phyloP scores from a whole-genome alignment of 768 basidiomycete genomes.

The Suillus clintonianus region DNA sequence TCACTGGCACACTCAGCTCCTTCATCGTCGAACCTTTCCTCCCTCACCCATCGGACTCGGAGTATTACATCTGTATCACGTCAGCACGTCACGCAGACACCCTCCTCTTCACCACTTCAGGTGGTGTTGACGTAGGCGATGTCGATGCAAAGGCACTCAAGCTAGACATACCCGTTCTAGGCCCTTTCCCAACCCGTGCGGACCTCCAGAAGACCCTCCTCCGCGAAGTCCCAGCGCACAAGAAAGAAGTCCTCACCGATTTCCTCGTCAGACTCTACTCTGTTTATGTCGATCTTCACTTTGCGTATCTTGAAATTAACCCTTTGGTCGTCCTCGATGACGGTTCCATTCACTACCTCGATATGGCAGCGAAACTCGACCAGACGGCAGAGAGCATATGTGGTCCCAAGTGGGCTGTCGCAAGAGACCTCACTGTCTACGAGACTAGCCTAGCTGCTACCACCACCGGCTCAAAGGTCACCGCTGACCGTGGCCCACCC shows the following conservation, averaged over 20 bases:
- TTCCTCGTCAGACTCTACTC: slow-evolving; percentile 95
- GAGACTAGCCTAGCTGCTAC: slow-evolving; percentile 45
- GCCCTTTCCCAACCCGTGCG: slow-evolving; percentile 79
- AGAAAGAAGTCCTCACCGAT: slow-evolving; percentile 91
- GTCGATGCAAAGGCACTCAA: slow-evolving; percentile 96
- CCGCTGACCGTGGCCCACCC: slow-evolving; percentile 93
- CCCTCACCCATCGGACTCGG: slow-evolving; percentile 89
- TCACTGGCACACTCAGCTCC: slow-evolving; percentile 60
- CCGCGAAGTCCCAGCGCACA: slow-evolving; percentile 74
- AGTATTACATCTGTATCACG: slow-evolving; percentile 98
- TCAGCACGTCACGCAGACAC: slow-evolving; percentile 92
- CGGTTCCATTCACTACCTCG: slow-evolving; percentile 85
- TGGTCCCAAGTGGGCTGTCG: slow-evolving; percentile 98
- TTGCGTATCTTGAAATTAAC: slow-evolving; percentile 99
- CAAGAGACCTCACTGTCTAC: slow-evolving; percentile 83
- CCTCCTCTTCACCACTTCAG: slow-evolving; percentile 98
- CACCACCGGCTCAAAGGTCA: slow-evolving; percentile 50
- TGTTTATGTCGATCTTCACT: slow-evolving; percentile 98
- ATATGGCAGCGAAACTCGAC: slow-evolving; percentile 99
- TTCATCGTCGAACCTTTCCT: slow-evolving; percentile 99
- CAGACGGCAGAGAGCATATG: slow-evolving; percentile 98
- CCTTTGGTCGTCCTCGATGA: slow-evolving; percentile 93
- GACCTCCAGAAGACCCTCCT: slow-evolving; percentile 75
- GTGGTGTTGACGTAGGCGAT: slow-evolving; percentile 98
- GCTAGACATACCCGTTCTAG: slow-evolving; percentile 76